phyloP scores from a whole-genome alignment of 1,284 basidiomycete species.

The Austroboletus rostrupii region DNA sequence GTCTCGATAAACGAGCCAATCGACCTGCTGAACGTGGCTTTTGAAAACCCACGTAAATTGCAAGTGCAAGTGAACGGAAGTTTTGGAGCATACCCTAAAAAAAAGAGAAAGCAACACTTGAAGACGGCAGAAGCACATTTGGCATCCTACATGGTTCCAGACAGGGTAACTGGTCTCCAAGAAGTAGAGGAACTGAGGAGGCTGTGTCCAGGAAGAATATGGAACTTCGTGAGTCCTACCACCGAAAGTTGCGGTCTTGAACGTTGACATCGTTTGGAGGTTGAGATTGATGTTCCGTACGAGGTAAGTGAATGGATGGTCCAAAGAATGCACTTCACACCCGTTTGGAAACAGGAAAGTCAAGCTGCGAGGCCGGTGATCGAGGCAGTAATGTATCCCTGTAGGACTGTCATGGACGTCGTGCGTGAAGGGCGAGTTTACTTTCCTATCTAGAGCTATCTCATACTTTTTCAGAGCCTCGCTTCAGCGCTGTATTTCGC shows the following conservation, averaged over 20 bases:
- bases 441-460: neutral
- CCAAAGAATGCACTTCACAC: slow-evolving; percentile 1
- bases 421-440: slow-evolving; percentile 40
- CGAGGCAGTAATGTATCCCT: slow-evolving; percentile 77
- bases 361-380: slow-evolving; percentile 53
- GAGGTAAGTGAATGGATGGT: slow-evolving; percentile 45
- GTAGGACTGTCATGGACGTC: slow-evolving; percentile 87
- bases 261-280: slow-evolving; percentile 35
- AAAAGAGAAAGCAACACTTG: slow-evolving; percentile 37
- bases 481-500: slow-evolving; percentile 93
- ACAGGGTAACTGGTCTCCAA: slow-evolving; percentile 77
- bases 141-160: slow-evolving; percentile 72
- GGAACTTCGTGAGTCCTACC: slow-evolving; percentile 75
- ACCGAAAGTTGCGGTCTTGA: neutral
- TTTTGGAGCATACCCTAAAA: slow-evolving; percentile 38
- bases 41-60: slow-evolving; percentile 85
- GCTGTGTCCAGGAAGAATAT: slow-evolving; percentile 70
- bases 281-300: slow-evolving; percentile 84
- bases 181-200: slow-evolving; percentile 73
- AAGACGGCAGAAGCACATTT: slow-evolving; percentile 13
- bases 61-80: slow-evolving; percentile 46
- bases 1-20: slow-evolving; percentile 76
- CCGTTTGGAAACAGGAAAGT: slow-evolving; percentile 52
- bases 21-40: slow-evolving; percentile 93
- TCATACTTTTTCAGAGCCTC: slow-evolving; percentile 60